Evolutionary conservation across 257 asterid species (phyloP).

Genomic region (Verbascum thapsus): DNA sequence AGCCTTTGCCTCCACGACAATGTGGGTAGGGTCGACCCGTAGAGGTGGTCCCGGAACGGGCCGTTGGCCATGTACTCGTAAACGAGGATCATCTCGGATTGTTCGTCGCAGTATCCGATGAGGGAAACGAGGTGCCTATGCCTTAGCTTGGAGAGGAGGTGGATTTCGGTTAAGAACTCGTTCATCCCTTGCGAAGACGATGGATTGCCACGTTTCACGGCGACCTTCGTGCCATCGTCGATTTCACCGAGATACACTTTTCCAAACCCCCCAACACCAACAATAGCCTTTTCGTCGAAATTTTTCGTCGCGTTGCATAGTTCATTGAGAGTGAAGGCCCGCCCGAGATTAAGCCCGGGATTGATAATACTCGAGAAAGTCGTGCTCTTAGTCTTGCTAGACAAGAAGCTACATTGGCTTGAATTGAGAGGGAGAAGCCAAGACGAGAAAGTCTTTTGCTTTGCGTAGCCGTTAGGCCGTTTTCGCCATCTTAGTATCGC

Average conservation of each 20-base stretch:
- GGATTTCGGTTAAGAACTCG: slow-evolving; percentile 84
- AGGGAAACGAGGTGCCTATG: slow-evolving; percentile 88
- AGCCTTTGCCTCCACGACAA: slow-evolving; percentile 83
- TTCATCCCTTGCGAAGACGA: slow-evolving; percentile 87
- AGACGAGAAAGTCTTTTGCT: slow-evolving; percentile 77
- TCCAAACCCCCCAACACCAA: slow-evolving; percentile 96
- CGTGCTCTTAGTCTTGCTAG: slow-evolving; percentile 63
- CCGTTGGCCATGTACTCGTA: slow-evolving; percentile 87
- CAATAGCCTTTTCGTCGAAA: slow-evolving; percentile 65
- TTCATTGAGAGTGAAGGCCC: slow-evolving; percentile 62
- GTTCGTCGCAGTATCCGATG: slow-evolving; percentile 86
- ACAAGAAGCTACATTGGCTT: slow-evolving; percentile 70
- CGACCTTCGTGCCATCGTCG: slow-evolving; percentile 67
- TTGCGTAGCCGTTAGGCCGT: slow-evolving; percentile 61
- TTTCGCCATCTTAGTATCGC: slow-evolving; percentile 35
- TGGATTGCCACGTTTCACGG: slow-evolving; percentile 84
- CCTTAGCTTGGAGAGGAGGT: slow-evolving; percentile 77
- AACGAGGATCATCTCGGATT: slow-evolving; percentile 81
- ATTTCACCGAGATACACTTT: slow-evolving; percentile 75
- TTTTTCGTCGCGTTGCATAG: slow-evolving; percentile 67
- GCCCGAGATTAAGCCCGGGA: slow-evolving; percentile 64
- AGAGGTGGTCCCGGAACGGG: slow-evolving; percentile 78
- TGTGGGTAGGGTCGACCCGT: slow-evolving; percentile 56
- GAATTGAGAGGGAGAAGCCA: slow-evolving; percentile 81
- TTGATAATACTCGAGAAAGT: slow-evolving; percentile 57